A percentile compares a stretch with the other conserved stretches of the same genome.
These are phyloP conservation scores for Arachnopeziza araneosa DNA, from an alignment of 2,329 filamentous ascomycete genomes.

Conservation along the genomic window DNA sequence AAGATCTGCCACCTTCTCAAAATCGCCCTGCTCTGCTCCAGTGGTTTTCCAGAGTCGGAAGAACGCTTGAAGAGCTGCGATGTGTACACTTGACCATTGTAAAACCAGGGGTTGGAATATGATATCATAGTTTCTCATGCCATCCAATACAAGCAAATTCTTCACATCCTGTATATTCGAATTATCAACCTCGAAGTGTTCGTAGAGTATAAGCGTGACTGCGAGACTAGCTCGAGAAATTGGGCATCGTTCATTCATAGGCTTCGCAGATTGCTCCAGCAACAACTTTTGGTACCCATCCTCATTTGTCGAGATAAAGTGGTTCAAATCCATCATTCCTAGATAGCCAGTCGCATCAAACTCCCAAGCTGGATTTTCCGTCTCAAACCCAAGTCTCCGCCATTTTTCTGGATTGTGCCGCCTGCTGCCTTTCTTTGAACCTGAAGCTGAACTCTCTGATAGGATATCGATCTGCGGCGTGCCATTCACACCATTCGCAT, in stretches of 20 bases:
- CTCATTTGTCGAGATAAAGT: constrained; percentile 88
- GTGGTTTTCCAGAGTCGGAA: constrained; percentile 91
- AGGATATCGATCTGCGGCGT: not conserved
- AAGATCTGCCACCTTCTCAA: constrained; percentile 88
- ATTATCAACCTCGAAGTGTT: constrained; percentile 92
- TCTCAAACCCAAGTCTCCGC: constrained; percentile 85
- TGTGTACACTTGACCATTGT: constrained; percentile 90
- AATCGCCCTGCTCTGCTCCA: constrained; percentile 77
- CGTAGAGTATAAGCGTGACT: constrained; percentile 82
- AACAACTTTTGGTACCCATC: constrained; percentile 89
- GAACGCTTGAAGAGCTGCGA: constrained; percentile 78
- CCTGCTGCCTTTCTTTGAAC: constrained; percentile 52
- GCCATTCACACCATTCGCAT: constrained; percentile 22
- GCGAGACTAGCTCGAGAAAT: constrained; percentile 81
- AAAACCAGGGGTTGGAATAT: constrained; percentile 82
- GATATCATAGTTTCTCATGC: constrained; percentile 72
- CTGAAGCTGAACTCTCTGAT: not conserved
- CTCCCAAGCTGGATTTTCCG: constrained; percentile 79
- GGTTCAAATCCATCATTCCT: constrained; percentile 95
- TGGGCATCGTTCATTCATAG: constrained; percentile 70
- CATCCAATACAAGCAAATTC: constrained; percentile 69
- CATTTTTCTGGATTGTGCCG: constrained; percentile 87
- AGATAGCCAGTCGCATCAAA: constrained; percentile 84
- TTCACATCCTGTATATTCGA: constrained; percentile 73
- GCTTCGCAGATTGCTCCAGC: constrained; percentile 76